Percentiles rank a stretch among this genome's conserved stretches.
Evolutionary conservation across 78 protist species (phyloP).

Genomic region (Dictyostelium discoideum): dicty_2.7 NC_007090.3:4385001-4385500

Average conservation of each 20-base stretch:
- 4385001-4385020: neutral
- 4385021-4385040: constrained; percentile 44
- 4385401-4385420: neutral
- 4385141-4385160: constrained; percentile 37
- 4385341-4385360: neutral
- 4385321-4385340: neutral
- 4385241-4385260: constrained; percentile 19
- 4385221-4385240: constrained; percentile 30
- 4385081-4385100: constrained; percentile 38
- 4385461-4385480: neutral
- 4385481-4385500: constrained; percentile 54
- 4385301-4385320: neutral
- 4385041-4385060: neutral
- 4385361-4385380: neutral
- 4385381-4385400: neutral
- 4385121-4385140: constrained; percentile 21
- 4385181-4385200: constrained; percentile 62
- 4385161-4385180: neutral
- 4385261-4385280: constrained; percentile 42
- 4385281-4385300: neutral
- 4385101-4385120: constrained; percentile 70
- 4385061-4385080: constrained; percentile 57
- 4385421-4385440: no score
- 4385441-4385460: constrained; percentile 47
- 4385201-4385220: constrained; percentile 17